phyloP scores from a whole-genome alignment of 2,329 filamentous ascomycete genomes.

The Trichoderma cornu-damae region DNA sequence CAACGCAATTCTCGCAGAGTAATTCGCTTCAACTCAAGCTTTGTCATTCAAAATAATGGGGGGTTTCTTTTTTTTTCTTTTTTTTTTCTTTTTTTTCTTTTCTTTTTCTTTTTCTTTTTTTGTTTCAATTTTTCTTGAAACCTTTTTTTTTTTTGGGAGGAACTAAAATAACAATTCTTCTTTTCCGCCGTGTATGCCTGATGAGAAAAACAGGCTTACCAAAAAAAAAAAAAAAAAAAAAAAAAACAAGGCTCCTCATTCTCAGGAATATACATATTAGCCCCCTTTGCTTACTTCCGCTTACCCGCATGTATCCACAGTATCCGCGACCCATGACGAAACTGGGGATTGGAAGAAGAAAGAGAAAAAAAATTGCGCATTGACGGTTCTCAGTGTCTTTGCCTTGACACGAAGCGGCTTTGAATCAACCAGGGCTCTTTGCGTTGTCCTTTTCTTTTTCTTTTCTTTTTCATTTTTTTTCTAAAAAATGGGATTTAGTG shows the following conservation, averaged over 20 bases:
- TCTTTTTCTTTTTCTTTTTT: too few species aligned
- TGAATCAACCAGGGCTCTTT: neutral
- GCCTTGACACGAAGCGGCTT: neutral
- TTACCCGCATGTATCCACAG: neutral
- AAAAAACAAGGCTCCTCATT: too few species aligned
- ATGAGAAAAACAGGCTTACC: constrained; percentile 5
- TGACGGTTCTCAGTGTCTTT: neutral
- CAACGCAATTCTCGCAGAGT: neutral
- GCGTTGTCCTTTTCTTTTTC: neutral
- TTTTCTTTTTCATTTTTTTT: too few species aligned
- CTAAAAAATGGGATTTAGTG: too few species aligned
- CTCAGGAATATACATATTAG: neutral
- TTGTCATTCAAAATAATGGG: too few species aligned
- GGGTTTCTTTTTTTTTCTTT: too few species aligned
- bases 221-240: too few species aligned
- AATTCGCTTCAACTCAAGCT: neutral
- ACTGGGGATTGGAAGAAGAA: neutral
- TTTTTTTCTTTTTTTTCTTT: too few species aligned
- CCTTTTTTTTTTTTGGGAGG: neutral
- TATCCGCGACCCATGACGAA: neutral
- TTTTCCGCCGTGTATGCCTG: neutral
- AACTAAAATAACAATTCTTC: neutral
- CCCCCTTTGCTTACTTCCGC: neutral
- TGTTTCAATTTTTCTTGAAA: too few species aligned
- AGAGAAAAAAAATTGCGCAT: neutral